Percentiles rank a stretch among this genome's conserved stretches.
These are phyloP conservation scores for Aspergillus conjunctus DNA, from an alignment of 495 filamentous ascomycete species.

Conservation along the genomic window DNA sequence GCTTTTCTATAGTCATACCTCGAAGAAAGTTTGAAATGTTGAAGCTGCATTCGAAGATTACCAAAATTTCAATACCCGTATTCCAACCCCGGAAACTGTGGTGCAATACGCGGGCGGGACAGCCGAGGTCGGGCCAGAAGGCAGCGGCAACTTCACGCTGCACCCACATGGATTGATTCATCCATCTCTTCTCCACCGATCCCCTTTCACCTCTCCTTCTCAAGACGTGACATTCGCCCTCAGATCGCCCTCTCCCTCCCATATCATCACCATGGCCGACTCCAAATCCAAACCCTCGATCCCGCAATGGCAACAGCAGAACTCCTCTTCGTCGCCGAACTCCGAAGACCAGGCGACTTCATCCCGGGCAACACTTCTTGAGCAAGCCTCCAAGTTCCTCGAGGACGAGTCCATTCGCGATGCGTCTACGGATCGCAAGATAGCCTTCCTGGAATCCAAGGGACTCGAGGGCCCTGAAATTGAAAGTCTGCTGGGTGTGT, in stretches of 20 bases:
- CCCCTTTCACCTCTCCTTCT: background rate
- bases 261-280: constrained; percentile 41
- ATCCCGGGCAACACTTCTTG: constrained; percentile 53
- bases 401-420: constrained; percentile 73
- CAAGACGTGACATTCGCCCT: constrained; percentile 6
- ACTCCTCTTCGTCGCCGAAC: constrained; percentile 34
- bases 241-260: background rate
- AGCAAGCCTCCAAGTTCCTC: constrained; percentile 79
- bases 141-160: constrained; percentile 1
- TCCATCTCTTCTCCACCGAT: constrained; percentile 4
- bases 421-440: constrained; percentile 70
- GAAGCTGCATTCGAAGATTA: too few relatives aligned
- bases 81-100: constrained; percentile 1
- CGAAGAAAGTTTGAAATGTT: too few relatives aligned
- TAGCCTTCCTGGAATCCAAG: constrained; percentile 78
- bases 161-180: constrained; percentile 4
- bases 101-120: constrained; percentile 20
- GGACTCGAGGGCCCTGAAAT: constrained; percentile 71
- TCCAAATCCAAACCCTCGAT: constrained; percentile 40
- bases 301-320: constrained; percentile 50
- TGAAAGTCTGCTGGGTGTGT: constrained; percentile 60
- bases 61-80: background rate
- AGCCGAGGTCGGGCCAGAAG: constrained; percentile 32
- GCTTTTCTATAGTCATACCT: too few relatives aligned
- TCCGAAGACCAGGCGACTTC: constrained; percentile 30